phyloP scores from a whole-genome alignment of 1,284 basidiomycete species.

The Waitea zeae region DNA sequence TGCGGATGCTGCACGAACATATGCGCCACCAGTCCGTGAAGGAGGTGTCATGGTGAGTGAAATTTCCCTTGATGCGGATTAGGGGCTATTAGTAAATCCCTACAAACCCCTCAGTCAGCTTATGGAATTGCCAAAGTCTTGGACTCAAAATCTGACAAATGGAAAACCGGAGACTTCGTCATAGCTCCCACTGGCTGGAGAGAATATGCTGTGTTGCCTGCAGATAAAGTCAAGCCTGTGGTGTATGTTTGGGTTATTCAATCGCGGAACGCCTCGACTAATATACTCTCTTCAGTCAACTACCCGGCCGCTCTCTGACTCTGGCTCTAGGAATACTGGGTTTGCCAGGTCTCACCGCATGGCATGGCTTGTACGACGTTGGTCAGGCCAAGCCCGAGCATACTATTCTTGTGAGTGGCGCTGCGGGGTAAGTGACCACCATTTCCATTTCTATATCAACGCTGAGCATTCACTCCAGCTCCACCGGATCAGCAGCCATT shows the following conservation, averaged over 20 bases:
- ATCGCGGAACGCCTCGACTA: background rate
- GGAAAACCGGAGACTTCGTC: background rate
- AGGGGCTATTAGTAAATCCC: background rate
- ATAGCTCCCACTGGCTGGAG: background rate
- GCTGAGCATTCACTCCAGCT: background rate
- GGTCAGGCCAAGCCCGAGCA: background rate
- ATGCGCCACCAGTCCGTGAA: background rate
- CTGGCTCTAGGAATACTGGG: background rate
- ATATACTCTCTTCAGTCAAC: background rate
- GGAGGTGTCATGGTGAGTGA: background rate
- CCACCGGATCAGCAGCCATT: background rate
- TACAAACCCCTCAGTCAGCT: background rate
- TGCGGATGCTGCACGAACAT: background rate
- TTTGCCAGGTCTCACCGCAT: background rate
- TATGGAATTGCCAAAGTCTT: background rate
- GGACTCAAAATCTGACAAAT: background rate
- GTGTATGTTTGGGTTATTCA: background rate
- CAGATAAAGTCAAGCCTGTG: background rate
- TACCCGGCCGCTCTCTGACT: background rate
- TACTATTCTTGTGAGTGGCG: background rate
- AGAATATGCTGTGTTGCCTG: background rate
- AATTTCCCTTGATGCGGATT: background rate
- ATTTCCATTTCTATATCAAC: background rate
- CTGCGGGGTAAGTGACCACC: background rate
- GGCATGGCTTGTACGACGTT: background rate